Evolutionary conservation across 768 basidiomycete species (phyloP).

Genomic region (Suillus alpinus): DNA sequence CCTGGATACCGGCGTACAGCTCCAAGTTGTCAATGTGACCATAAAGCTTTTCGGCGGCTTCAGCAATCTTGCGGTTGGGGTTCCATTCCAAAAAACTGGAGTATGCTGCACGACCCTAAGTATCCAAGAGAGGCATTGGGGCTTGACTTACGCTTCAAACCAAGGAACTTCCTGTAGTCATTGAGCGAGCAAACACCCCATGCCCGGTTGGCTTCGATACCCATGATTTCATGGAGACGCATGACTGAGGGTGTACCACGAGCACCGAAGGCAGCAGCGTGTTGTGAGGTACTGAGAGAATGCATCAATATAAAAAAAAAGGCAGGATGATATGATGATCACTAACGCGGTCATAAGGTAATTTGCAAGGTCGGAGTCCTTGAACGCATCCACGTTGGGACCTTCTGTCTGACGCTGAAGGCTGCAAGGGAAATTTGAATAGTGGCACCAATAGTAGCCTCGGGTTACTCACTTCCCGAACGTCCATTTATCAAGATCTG

Average conservation of each 20-base stretch:
- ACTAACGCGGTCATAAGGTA: slow-evolving; percentile 68
- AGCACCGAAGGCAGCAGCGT: slow-evolving; percentile 73
- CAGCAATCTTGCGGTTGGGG: slow-evolving; percentile 61
- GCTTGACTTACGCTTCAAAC: slow-evolving; percentile 59
- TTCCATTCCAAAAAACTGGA: slow-evolving; percentile 80
- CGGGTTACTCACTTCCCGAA: slow-evolving; percentile 50
- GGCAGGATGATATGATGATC: not conserved
- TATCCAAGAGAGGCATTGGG: not conserved
- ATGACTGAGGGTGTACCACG: slow-evolving; percentile 73
- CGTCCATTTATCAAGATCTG: slow-evolving; percentile 59
- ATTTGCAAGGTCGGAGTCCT: slow-evolving; percentile 66
- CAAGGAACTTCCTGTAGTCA: slow-evolving; percentile 81
- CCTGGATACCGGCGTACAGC: slow-evolving; percentile 77
- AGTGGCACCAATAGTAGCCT: not conserved
- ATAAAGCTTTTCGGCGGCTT: slow-evolving; percentile 74
- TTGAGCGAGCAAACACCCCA: slow-evolving; percentile 87
- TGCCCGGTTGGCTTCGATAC: slow-evolving; percentile 67
- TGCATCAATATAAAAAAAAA: not conserved
- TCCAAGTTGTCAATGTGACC: slow-evolving; percentile 74
- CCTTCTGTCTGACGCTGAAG: slow-evolving; percentile 59
- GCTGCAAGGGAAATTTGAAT: slow-evolving; percentile 31
- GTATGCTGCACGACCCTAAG: slow-evolving; percentile 46
- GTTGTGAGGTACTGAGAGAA: slow-evolving; percentile 56
- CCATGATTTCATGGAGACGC: slow-evolving; percentile 80
- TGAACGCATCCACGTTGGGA: slow-evolving; percentile 39